Conservation (phyloP, 2,329 filamentous ascomycete genomes). For the Stagonosporopsis vannaccii region DNA sequence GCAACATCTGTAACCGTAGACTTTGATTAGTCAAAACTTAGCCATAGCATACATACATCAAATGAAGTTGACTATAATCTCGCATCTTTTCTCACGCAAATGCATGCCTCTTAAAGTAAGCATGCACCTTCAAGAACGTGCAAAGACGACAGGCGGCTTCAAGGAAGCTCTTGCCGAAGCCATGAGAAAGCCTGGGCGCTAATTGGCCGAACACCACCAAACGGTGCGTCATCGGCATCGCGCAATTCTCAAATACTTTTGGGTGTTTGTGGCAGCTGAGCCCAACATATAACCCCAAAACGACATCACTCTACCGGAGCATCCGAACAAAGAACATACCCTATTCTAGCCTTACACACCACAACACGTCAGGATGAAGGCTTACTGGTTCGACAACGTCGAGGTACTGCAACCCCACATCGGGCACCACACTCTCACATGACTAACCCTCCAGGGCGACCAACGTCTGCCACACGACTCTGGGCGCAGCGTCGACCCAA, state of each 20-base stretch:
- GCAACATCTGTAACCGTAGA: no score
- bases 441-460: constrained; percentile 72
- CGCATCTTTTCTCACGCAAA: not conserved
- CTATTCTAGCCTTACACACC: not conserved
- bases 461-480: constrained; percentile 92
- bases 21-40: no score
- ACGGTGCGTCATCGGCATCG: constrained; percentile 31
- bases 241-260: constrained; percentile 29
- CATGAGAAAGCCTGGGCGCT: constrained; percentile 38
- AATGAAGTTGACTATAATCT: not conserved
- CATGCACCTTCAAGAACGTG: not conserved
- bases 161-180: constrained; percentile 8
- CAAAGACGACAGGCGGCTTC: not conserved
- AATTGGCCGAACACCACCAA: constrained; percentile 24
- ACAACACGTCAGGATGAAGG: constrained; percentile 61
- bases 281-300: constrained; percentile 16
- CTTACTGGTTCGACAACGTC: constrained; percentile 75
- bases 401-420: constrained; percentile 53
- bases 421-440: constrained; percentile 11
- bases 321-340: not conserved
- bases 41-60: not conserved
- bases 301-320: not conserved
- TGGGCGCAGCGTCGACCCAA: constrained; percentile 69
- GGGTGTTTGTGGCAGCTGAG: constrained; percentile 9
- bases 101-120: not conserved